These are phyloP conservation scores for Pythium aphanidermatum DNA, from an alignment of 352 stramenopile species.

Conservation along the genomic window DNA sequence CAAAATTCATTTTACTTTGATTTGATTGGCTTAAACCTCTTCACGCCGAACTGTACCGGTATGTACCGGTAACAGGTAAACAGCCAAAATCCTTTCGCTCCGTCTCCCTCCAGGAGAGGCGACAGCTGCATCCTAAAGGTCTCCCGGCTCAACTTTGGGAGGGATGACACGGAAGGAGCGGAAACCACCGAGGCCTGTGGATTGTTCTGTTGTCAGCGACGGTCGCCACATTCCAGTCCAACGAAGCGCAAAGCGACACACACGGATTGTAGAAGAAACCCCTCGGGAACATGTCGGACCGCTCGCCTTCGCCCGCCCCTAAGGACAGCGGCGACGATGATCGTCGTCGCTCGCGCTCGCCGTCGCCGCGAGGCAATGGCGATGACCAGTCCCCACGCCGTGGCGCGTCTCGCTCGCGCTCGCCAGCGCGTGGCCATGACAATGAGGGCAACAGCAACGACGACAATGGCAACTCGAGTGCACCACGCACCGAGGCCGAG, in stretches of 20 bases:
- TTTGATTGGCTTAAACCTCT: constrained; percentile 3
- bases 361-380: constrained; percentile 7
- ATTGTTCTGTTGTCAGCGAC: too few species aligned
- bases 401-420: constrained; percentile 34
- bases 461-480: neutral
- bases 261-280: neutral
- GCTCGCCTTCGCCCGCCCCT: constrained; percentile 21
- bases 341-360: constrained; percentile 15
- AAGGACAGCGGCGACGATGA: constrained; percentile 15
- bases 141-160: too few species aligned
- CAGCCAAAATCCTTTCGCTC: constrained; percentile 1
- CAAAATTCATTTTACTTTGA: neutral
- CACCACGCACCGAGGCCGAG: constrained; percentile 3
- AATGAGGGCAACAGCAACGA: constrained; percentile 10
- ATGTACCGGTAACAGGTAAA: too few species aligned
- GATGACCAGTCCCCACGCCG: constrained; percentile 1
- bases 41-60: constrained; percentile 4
- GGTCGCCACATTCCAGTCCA: constrained; percentile 15
- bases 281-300: constrained; percentile 22
- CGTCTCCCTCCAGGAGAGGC: neutral
- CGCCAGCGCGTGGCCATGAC: constrained; percentile 12
- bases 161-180: too few species aligned
- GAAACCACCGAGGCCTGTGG: too few species aligned
- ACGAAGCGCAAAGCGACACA: constrained; percentile 5
- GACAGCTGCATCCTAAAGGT: constrained; percentile 1